Percentiles rank a stretch among this genome's conserved stretches.
phyloP scores from a whole-genome alignment of 2,329 filamentous ascomycete genomes.

The Leptosphaerulina australis region DNA sequence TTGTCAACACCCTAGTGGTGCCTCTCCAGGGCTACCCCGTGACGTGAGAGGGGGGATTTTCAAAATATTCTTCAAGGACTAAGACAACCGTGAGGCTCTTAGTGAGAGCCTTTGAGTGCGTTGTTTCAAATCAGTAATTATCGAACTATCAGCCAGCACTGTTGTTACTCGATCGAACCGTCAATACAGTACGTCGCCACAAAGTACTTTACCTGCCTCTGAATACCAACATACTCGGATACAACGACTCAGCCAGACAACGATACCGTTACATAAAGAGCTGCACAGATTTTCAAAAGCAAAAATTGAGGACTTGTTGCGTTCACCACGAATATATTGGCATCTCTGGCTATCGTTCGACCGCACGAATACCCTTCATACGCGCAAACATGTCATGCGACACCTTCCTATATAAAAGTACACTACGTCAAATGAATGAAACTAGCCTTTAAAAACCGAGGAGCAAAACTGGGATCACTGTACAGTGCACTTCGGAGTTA shows the following conservation, averaged over 20 bases:
- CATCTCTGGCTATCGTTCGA: background rate
- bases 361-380: background rate
- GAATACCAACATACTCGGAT: background rate
- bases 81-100: background rate
- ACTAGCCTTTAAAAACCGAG: too few relatives aligned
- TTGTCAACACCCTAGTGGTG: constrained; percentile 11
- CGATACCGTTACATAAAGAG: too few relatives aligned
- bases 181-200: background rate
- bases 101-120: background rate
- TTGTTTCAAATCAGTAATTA: background rate
- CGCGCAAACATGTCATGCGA: constrained; percentile 2
- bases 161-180: background rate
- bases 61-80: background rate
- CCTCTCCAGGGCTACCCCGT: constrained; percentile 8
- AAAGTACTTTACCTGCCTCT: background rate
- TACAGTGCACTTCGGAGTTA: constrained; percentile 4
- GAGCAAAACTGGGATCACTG: background rate
- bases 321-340: too few relatives aligned
- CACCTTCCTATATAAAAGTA: background rate
- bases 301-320: too few relatives aligned
- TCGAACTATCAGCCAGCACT: background rate
- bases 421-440: background rate
- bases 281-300: too few relatives aligned
- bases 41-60: constrained; percentile 5
- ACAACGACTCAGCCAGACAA: too few relatives aligned